Evolutionary conservation across 2,329 filamentous ascomycete species (phyloP).

Genomic region (Purpureocillium takamizusanense): DNA sequence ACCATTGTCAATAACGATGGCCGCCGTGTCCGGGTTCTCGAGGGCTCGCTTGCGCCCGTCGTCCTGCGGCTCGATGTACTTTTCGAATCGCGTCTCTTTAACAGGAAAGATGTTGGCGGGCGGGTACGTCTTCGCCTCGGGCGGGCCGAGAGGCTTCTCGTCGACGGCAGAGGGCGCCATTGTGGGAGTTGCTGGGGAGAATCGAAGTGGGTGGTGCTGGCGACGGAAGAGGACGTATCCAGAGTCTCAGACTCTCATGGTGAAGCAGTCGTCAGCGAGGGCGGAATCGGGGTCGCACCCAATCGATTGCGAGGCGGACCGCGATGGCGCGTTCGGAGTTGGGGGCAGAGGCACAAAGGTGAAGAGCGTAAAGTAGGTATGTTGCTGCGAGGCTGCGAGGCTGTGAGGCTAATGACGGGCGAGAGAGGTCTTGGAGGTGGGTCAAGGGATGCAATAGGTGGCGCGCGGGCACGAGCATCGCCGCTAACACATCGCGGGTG

Average conservation of each 20-base stretch:
- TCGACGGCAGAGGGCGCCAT: slow-evolving; percentile 49
- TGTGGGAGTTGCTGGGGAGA: slow-evolving; percentile 6
- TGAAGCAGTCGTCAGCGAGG: no score
- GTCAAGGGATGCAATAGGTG: slow-evolving; percentile 4
- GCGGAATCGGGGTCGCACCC: no score
- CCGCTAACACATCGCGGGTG: neutral
- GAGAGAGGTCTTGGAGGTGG: slow-evolving; percentile 8
- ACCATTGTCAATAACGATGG: slow-evolving; percentile 97
- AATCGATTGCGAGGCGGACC: no score
- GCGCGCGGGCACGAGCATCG: neutral
- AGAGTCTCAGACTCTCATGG: no score
- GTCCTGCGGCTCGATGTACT: slow-evolving; percentile 40
- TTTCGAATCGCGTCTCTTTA: slow-evolving; percentile 53
- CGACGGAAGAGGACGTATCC: no score
- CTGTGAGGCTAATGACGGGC: slow-evolving; percentile 24
- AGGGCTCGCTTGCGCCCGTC: slow-evolving; percentile 66
- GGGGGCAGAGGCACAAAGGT: no score
- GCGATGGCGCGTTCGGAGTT: no score
- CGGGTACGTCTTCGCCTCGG: slow-evolving; percentile 35
- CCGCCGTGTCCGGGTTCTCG: slow-evolving; percentile 48
- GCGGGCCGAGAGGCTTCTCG: slow-evolving; percentile 25
- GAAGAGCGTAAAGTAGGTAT: slow-evolving; percentile 9
- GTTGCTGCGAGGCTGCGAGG: slow-evolving; percentile 21
- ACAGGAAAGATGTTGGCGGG: slow-evolving; percentile 50
- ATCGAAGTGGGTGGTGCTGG: neutral